Base-by-base conservation (phyloP, 208 protist genomes). In the Leishmania amazonensis region DNA sequence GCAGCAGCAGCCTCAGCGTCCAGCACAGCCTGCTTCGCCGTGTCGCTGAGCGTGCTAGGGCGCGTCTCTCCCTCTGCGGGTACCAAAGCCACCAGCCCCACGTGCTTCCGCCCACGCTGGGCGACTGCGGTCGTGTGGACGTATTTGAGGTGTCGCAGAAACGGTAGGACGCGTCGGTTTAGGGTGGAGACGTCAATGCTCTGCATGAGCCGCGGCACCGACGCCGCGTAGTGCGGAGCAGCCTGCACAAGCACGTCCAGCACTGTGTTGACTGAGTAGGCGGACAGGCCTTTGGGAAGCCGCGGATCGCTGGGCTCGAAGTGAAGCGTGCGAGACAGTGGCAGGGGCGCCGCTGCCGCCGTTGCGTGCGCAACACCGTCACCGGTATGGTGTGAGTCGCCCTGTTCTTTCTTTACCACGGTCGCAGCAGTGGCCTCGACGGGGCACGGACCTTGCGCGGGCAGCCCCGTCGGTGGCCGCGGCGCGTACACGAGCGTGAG, bases 81-180 rank as follows among this genome's bases (percentile, higher is more conserved):
- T 21, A 80, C 64, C 58, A 95, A 82, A 3, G 83, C 84, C 31
- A 97, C 88, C 73, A 97, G 86, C 64, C 93, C 95, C 42, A 95
- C 70, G 38, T 93, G 93, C 65, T 71, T 64, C 38, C 68, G 78
- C 11, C 85, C 82, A 6, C 81, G 77, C 45, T 80, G 71, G 1
- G 82, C 87, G 38, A 90, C 62, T 17, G 91, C 92, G 11, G 91
- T 95, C 5, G 92, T 96, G 71, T 81, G 76, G 21, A 96, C 67
- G 42, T 75, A 78, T 3, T 84, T 75, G 19, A 79, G 75, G n/a
- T 73, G 64, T 19, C 88, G 88, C 42, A 97, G 85, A 31, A 91
- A 87, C 0, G 92, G 93, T 53, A 97, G 62, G 28, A 96, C 65
- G 31, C 93, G 90, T 8, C 85, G 85, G 17, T 73, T 79, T 51